These are phyloP conservation scores for Lecanosticta acicola DNA, from an alignment of 2,329 filamentous ascomycete species.

Conservation along the genomic window DNA sequence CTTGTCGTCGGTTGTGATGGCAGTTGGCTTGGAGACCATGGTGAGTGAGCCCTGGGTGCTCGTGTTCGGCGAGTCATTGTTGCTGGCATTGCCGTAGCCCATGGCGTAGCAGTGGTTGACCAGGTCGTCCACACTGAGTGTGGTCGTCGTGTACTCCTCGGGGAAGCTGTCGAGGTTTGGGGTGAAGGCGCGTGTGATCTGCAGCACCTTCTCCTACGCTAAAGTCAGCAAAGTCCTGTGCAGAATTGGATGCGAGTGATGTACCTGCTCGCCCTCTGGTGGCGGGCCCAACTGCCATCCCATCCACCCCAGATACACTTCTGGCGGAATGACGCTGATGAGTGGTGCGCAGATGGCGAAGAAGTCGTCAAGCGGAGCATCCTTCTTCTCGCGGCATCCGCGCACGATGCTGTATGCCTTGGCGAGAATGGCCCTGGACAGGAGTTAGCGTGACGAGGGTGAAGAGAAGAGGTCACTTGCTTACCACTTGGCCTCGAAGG, in stretches of 20 bases:
- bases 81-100: conserved; percentile 13
- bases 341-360: conserved; percentile 38
- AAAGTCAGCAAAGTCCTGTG: background rate
- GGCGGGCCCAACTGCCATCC: conserved; percentile 42
- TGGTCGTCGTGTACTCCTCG: conserved; percentile 11
- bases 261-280: conserved; percentile 9
- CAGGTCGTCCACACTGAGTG: conserved; percentile 14
- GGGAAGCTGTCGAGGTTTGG: conserved; percentile 10
- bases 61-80: conserved; percentile 14
- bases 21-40: conserved; percentile 20
- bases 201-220: conserved; percentile 4
- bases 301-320: conserved; percentile 42
- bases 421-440: conserved; percentile 39
- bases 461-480: background rate
- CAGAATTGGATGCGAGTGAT: background rate
- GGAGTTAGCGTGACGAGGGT: background rate
- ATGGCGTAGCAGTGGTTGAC: conserved; percentile 12
- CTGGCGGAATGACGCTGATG: conserved; percentile 44
- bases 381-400: conserved; percentile 44
- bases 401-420: conserved; percentile 53
- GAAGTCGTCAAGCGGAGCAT: conserved; percentile 46
- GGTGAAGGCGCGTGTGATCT: conserved; percentile 12
- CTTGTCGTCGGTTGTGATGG: conserved; percentile 15
- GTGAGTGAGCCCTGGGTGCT: conserved; percentile 17
- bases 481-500: conserved; percentile 42